These are phyloP conservation scores for Clarireedia paspali DNA, from an alignment of 2,329 filamentous ascomycete genomes.

Conservation along the genomic window DNA sequence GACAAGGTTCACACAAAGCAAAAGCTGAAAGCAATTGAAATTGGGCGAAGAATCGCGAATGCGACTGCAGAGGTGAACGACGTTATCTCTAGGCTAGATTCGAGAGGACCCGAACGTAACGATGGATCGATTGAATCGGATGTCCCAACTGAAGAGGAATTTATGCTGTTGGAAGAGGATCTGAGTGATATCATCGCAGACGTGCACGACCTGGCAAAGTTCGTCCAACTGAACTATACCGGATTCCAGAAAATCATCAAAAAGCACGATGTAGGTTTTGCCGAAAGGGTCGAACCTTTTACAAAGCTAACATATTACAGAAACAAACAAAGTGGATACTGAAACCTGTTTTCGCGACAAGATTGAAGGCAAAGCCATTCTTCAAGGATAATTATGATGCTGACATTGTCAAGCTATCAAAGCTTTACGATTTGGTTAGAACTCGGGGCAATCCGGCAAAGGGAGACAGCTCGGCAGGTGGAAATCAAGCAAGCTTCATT, in stretches of 20 bases:
- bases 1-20: slow-evolving; percentile 98
- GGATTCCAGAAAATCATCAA: slow-evolving; percentile 99
- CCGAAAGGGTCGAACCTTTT: not conserved
- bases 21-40: slow-evolving; percentile 94
- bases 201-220: slow-evolving; percentile 96
- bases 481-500: slow-evolving; percentile 89
- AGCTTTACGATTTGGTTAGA: slow-evolving; percentile 87
- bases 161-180: slow-evolving; percentile 87
- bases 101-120: slow-evolving; percentile 41
- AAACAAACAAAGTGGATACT: slow-evolving; percentile 94
- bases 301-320: slow-evolving; percentile 35
- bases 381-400: slow-evolving; percentile 99
- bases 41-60: slow-evolving; percentile 78
- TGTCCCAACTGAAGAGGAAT: slow-evolving; percentile 79
- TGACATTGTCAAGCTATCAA: slow-evolving; percentile 89
- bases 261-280: slow-evolving; percentile 79
- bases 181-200: slow-evolving; percentile 97
- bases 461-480: slow-evolving; percentile 86
- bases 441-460: slow-evolving; percentile 88
- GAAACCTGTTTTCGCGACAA: slow-evolving; percentile 89
- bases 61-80: slow-evolving; percentile 86
- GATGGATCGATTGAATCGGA: slow-evolving; percentile 29
- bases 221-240: slow-evolving; percentile 96
- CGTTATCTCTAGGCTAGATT: slow-evolving; percentile 69
- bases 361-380: slow-evolving; percentile 92